Evolutionary conservation across 495 filamentous ascomycete genomes (phyloP), one percentile per base, ranked within the genome.

Genomic region (Aspergillus homomorphus): DNA sequence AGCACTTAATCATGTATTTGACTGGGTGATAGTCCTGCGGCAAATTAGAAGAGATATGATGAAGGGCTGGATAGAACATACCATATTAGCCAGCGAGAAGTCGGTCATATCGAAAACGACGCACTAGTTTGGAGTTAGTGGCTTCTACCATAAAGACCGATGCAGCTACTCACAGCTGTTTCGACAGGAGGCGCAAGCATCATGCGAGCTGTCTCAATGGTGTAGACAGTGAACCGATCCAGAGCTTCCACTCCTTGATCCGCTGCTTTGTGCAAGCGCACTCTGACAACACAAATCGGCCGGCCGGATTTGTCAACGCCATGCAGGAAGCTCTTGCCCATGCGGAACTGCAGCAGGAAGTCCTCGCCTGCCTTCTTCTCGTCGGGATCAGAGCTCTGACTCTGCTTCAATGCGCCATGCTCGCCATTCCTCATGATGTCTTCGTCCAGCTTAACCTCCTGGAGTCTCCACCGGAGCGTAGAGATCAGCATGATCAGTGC

Each of bases 1-100:
- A 98, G 73, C 91, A 96, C 76, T 96, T 96, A 77, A 98, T 97
- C 84, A 98, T 96, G 78, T 97, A 98, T 66, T 93, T 98, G 22
- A 98, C 91, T 0, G 94, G 94, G 0, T 90, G 83, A 68, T 98
- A 98, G 68, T 98, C 94, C 89, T 92, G 42, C 12, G 14, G 26
- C 2, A 43, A 44, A 30, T 72, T 49, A 72, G 63, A 42, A 60
- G 30, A 24, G 19, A 6, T 41, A 14, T 14, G 12, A 8, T 21
- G 14, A n/a, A 41, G 9, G 22, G 1, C 22, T 44, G 19, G 7
- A 44, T 15, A 38, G 7, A 10, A 53, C 78, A 68, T 77, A 92
- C 89, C 94, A 98, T 96, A 71, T 98, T 98, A 1, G 92, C 86
- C 73, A 98, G 76, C 46, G 87, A 86, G 72, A 98, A 98, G 56